Base-by-base conservation (phyloP, 2,329 filamentous ascomycete species). In the Metarhizium guizhouense region DNA sequence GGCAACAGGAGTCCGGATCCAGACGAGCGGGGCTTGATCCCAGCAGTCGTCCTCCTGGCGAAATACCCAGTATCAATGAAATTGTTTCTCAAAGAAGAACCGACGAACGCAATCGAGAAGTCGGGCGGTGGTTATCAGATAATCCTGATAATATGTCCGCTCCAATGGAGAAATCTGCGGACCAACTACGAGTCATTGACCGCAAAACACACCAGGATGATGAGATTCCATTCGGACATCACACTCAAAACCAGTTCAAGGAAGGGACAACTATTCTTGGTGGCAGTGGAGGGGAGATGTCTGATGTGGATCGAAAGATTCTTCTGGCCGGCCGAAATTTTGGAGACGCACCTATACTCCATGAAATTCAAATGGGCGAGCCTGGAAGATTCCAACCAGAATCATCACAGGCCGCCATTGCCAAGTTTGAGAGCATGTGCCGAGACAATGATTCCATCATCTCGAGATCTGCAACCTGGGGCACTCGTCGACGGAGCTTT, bases 391-490 rank as follows among this genome's bases (percentile, higher is more conserved):
- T 71, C 49, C 80, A 83, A 58, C 80, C 79, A 1, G 68, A 74
- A 53, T 74, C 76, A 1, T 78, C 81, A 1, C 73, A 80, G 47
- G 79, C 71, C 16, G 81, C 81, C 10, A 84, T 84, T 20, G 72
- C 74, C 47, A 72, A 63, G 43, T 83, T 79, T 54, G 71, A 81
- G 59, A 71, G 70, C 11, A 74, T 80, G 72, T 78, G 72, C 54
- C 74, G 73, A 20, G 80, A 84, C 59, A 83, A 75, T 51, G 78
- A 76, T 32, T 86, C 83, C 0, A 73, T 85, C 11, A 68, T 84
- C 10, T 86, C 83, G 2, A 74, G 81, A 58, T 79, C 83, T 14
- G 86, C 86, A 18, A 90, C 86, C 0, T 84, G 86, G 76, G 86
- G 86, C 16, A 90, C 86, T 2, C 78, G 82, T 6, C 80, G 85